A percentile compares a stretch with the other conserved stretches of the same genome.
Evolutionary conservation across 192 early-diverging fungal species (phyloP).

Genomic region (Chytriomyces sp.): DNA sequence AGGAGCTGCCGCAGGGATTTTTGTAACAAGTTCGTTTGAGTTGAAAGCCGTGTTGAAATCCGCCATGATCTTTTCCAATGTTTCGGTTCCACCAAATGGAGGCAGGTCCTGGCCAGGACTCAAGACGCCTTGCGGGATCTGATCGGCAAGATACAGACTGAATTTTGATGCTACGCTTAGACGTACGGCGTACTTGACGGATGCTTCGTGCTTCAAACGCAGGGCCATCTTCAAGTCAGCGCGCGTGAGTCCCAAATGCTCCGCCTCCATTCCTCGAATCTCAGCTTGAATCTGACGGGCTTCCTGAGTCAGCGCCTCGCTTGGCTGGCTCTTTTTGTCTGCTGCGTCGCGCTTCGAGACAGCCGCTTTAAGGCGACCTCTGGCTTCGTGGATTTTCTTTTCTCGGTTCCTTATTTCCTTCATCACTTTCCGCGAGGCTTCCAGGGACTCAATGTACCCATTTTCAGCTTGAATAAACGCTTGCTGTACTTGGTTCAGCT

Average conservation of each 20-base stretch:
- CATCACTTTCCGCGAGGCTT: constrained; percentile 17
- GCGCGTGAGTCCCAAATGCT: constrained; percentile 33
- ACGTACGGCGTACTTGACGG: constrained; percentile 22
- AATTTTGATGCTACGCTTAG: constrained; percentile 26
- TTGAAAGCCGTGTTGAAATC: constrained; percentile 29
- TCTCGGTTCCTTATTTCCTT: constrained; percentile 37
- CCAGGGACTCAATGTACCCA: constrained; percentile 23
- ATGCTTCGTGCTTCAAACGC: constrained; percentile 25
- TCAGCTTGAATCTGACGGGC: constrained; percentile 25
- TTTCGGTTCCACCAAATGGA: constrained; percentile 5
- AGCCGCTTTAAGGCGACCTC: constrained; percentile 3
- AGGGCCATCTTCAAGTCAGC: constrained; percentile 22
- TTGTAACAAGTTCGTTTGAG: constrained; percentile 28
- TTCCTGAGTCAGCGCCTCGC: constrained; percentile 9
- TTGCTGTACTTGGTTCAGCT: constrained; percentile 10
- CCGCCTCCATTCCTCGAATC: constrained; percentile 25
- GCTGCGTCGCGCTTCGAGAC: constrained; percentile 20
- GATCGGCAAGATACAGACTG: constrained; percentile 23
- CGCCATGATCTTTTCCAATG: constrained; percentile 28
- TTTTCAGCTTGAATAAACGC: constrained; percentile 23
- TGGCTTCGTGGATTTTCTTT: constrained; percentile 27
- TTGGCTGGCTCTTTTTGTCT: constrained; percentile 27
- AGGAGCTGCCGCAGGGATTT: constrained; percentile 20
- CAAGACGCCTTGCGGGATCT: constrained; percentile 37
- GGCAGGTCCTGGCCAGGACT: constrained; percentile 31